Conservation (phyloP, 2,329 filamentous ascomycete genomes). For the Penicillium sp. region DNA sequence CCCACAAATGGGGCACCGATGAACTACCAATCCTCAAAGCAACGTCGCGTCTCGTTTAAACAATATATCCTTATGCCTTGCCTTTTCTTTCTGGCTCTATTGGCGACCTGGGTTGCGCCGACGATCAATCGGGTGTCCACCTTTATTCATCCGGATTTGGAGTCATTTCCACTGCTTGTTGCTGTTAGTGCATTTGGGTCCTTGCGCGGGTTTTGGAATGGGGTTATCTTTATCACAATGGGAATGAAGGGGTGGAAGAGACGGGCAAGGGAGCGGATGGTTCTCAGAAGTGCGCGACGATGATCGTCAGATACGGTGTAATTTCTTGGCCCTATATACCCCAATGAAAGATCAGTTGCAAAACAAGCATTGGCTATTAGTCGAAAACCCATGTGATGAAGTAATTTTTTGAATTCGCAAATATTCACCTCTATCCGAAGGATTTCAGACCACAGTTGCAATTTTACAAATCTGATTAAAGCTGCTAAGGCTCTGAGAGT, state of each 20-base stretch:
- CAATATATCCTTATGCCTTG: conserved; percentile 44
- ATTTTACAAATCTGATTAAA: too few species aligned
- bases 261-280: not conserved
- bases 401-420: too few species aligned
- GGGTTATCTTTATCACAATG: conserved; percentile 39
- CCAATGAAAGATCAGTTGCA: too few species aligned
- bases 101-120: conserved; percentile 39
- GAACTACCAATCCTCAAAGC: conserved; percentile 11
- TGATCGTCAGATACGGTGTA: not conserved
- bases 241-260: conserved; percentile 36
- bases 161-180: conserved; percentile 32
- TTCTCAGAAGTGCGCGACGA: not conserved
- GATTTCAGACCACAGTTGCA: too few species aligned
- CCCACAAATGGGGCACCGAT: not conserved
- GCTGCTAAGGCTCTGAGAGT: too few species aligned
- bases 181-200: conserved; percentile 37
- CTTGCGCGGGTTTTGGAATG: conserved; percentile 41
- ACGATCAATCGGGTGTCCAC: conserved; percentile 38
- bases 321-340: not conserved
- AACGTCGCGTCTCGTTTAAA: conserved; percentile 35
- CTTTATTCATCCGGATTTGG: conserved; percentile 28
- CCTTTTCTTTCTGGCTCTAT: conserved; percentile 37
- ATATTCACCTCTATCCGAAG: too few species aligned
- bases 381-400: too few species aligned
- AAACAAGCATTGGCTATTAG: too few species aligned